Conservation (phyloP, 148 eudicot species). For the Mesembryanthemum crystallinum region DNA sequence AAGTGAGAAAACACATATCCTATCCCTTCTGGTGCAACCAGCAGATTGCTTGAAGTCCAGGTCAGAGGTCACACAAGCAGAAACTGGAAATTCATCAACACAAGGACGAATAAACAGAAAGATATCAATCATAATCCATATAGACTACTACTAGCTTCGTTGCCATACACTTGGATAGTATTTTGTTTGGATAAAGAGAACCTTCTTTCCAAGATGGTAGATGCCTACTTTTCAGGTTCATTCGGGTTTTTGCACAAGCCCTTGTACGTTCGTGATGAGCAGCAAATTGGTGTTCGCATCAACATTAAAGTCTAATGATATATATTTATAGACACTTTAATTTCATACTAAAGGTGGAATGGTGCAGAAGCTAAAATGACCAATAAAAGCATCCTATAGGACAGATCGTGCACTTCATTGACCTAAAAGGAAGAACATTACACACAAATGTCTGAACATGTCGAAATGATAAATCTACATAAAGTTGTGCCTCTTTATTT, state of each 20-base stretch:
- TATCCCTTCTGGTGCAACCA: neutral
- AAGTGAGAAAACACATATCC: neutral
- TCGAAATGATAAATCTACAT: neutral
- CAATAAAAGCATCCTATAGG: neutral
- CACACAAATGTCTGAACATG: neutral
- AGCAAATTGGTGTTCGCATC: neutral
- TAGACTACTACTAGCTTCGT: too few species aligned
- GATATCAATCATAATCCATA: neutral
- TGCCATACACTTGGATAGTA: neutral
- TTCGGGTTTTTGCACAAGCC: neutral
- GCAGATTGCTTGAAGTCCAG: neutral
- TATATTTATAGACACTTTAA: too few species aligned
- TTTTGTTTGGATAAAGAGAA: neutral
- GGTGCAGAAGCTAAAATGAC: neutral
- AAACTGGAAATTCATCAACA: neutral
- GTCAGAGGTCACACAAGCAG: neutral
- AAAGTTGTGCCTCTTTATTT: neutral
- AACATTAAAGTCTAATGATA: too few species aligned
- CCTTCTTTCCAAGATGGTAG: neutral
- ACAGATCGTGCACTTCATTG: neutral
- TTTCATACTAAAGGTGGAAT: neutral
- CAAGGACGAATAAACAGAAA: neutral
- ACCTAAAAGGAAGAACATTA: neutral
- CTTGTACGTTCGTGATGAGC: neutral
- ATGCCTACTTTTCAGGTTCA: neutral